phyloP scores from a whole-genome alignment of 768 basidiomycete species.

The Hygrocybe coccinea region DNA sequence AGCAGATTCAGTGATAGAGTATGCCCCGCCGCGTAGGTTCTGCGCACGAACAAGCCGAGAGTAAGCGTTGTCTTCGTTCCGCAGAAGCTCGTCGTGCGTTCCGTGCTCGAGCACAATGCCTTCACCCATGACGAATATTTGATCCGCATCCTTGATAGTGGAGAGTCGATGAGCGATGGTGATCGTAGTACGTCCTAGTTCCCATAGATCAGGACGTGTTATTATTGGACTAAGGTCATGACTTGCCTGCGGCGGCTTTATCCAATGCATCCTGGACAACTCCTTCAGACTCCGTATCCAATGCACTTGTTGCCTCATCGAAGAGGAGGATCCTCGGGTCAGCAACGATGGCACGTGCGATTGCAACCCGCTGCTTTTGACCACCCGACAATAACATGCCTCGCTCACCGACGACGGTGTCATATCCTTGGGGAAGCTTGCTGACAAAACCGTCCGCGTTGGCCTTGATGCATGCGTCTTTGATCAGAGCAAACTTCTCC shows the following conservation, averaged over 20 bases:
- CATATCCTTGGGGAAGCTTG: conserved; percentile 77
- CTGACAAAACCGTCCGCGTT: conserved; percentile 84
- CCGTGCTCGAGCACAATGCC: conserved; percentile 79
- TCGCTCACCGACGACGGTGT: conserved; percentile 85
- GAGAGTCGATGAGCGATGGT: conserved; percentile 78
- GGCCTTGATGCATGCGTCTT: conserved; percentile 82
- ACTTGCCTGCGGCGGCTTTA: conserved; percentile 64
- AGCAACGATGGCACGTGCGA: conserved; percentile 85
- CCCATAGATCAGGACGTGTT: conserved; percentile 46
- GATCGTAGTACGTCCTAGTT: conserved; percentile 67
- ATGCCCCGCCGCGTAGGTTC: conserved; percentile 56
- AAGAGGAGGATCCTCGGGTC: conserved; percentile 83
- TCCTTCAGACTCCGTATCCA: conserved; percentile 84
- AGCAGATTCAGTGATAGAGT: conserved; percentile 24
- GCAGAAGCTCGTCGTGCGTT: conserved; percentile 66
- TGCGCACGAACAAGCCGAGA: conserved; percentile 73
- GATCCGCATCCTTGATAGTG: conserved; percentile 80
- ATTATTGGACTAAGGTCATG: conserved; percentile 18
- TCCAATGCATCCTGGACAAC: conserved; percentile 88
- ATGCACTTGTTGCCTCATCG: conserved; percentile 83
- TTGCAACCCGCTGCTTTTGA: conserved; percentile 86
- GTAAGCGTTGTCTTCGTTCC: conserved; percentile 61
- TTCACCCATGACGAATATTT: conserved; percentile 86
- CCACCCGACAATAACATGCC: conserved; percentile 83
- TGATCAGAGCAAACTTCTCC: conserved; percentile 70